phyloP scores from a whole-genome alignment of 257 asterid species.

The Ajuga chamaepitys region DNA sequence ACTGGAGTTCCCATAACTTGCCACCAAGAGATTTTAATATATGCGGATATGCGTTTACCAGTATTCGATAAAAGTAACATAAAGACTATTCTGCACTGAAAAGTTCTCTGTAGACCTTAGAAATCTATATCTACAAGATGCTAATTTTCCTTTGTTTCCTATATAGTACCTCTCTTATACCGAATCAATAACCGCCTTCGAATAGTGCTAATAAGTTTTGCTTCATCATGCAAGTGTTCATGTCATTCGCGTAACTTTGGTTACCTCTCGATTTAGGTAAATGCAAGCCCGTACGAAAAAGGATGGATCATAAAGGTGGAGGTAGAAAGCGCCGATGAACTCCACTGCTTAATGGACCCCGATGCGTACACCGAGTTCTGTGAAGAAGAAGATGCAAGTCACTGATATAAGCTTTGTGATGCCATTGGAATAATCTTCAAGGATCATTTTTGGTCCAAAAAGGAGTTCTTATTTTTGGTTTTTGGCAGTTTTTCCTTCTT shows the following conservation, averaged over 20 bases:
- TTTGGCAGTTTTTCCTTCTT: not conserved
- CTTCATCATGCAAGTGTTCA: not conserved
- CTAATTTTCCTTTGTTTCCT: not conserved
- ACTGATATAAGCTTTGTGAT: slow-evolving; percentile 31
- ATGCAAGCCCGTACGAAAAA: slow-evolving; percentile 71
- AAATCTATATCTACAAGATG: not conserved
- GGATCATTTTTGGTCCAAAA: slow-evolving; percentile 1
- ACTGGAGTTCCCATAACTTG: not conserved
- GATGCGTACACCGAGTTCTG: slow-evolving; percentile 68
- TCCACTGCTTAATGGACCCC: slow-evolving; percentile 52
- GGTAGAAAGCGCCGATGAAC: slow-evolving; percentile 44
- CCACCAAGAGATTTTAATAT: not conserved
- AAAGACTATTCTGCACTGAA: not conserved
- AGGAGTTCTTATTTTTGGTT: not conserved
- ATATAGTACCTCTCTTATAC: not conserved
- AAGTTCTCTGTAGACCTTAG: not conserved
- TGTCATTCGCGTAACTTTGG: not conserved
- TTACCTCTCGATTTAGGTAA: slow-evolving; percentile 33
- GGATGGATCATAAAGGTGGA: slow-evolving; percentile 98
- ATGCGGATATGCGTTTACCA: not conserved
- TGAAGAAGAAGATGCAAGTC: slow-evolving; percentile 74
- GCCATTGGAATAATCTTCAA: slow-evolving; percentile 6
- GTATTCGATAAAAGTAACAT: not conserved
- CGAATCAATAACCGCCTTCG: not conserved
- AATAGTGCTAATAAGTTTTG: too few species aligned